These are phyloP conservation scores for Boletus rubescentipes DNA, from an alignment of 768 basidiomycete species.

Conservation along the genomic window DNA sequence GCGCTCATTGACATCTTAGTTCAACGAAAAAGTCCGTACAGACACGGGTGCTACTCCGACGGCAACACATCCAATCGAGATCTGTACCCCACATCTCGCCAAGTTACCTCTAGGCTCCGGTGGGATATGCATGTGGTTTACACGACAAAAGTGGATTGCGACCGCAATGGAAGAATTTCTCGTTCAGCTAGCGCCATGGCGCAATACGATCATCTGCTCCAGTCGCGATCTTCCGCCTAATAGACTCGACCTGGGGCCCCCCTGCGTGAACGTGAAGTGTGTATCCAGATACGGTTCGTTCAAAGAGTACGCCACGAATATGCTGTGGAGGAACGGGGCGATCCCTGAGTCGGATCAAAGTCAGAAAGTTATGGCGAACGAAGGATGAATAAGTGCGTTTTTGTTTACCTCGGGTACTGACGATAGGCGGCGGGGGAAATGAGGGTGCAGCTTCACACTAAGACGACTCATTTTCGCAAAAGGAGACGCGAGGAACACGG, in stretches of 20 bases:
- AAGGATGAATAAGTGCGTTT: constrained; percentile 8
- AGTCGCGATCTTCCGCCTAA: constrained; percentile 16
- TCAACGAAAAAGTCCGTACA: constrained; percentile 11
- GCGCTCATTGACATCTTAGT: constrained; percentile 1
- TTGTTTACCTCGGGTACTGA: constrained; percentile 9
- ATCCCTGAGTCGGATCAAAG: constrained; percentile 31
- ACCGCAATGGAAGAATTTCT: constrained; percentile 15
- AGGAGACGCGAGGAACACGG: constrained; percentile 12
- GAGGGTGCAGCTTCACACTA: constrained; percentile 7
- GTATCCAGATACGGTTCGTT: constrained; percentile 12
- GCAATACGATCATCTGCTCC: constrained; percentile 1
- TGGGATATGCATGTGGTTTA: constrained; percentile 12
- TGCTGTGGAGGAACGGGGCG: constrained; percentile 11
- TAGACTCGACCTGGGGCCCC: constrained; percentile 2
- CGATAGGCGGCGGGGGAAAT: constrained; percentile 2
- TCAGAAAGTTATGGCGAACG: constrained; percentile 9
- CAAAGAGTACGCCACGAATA: constrained; percentile 7
- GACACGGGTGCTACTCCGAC: constrained; percentile 4
- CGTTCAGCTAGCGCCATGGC: constrained; percentile 9
- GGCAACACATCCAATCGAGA: constrained; percentile 9
- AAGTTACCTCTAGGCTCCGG: neutral
- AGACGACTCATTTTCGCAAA: constrained; percentile 10
- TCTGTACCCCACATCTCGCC: constrained; percentile 25
- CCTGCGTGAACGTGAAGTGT: constrained; percentile 6
- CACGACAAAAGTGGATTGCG: constrained; percentile 9